Conservation (phyloP, 1,139 yeast genomes). For the Yamadazyma mexicana region DNA sequence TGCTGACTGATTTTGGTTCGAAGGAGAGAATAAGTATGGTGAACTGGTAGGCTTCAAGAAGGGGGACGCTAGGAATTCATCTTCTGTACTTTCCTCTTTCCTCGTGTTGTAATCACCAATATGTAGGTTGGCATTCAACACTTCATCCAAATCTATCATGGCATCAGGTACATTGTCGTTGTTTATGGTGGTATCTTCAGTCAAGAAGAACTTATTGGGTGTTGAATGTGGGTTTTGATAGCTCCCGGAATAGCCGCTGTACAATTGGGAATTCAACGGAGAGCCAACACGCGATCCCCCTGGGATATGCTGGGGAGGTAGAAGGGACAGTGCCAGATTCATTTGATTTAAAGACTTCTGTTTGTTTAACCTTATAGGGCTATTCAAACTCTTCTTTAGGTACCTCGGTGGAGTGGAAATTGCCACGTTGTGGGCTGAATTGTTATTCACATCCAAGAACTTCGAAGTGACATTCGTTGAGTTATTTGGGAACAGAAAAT, state of each 20-base stretch:
- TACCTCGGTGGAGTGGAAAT: conserved; percentile 20
- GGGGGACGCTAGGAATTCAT: conserved; percentile 37
- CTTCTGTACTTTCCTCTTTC: conserved; percentile 41
- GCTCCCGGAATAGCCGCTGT: not conserved
- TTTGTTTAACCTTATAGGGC: conserved; percentile 36
- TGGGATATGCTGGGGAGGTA: conserved; percentile 1
- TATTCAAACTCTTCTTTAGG: conserved; percentile 24
- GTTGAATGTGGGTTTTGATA: conserved; percentile 7
- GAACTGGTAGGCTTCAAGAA: conserved; percentile 25
- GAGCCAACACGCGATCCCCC: not conserved
- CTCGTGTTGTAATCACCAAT: conserved; percentile 30
- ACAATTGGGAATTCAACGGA: not conserved
- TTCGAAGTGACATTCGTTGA: conserved; percentile 17
- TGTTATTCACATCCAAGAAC: conserved; percentile 2
- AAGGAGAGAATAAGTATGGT: conserved; percentile 28
- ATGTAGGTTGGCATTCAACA: conserved; percentile 43
- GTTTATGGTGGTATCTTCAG: conserved; percentile 33
- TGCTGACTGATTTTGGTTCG: conserved; percentile 19
- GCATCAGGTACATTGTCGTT: conserved; percentile 57
- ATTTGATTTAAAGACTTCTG: conserved; percentile 17
- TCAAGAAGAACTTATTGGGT: conserved; percentile 28
- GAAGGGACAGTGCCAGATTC: conserved; percentile 1
- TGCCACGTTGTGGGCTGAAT: not conserved
- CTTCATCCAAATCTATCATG: conserved; percentile 62
- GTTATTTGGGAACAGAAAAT: conserved; percentile 33